Percentiles rank a stretch among this genome's conserved stretches.
phyloP scores from a whole-genome alignment of 2,329 filamentous ascomycete species.

The Phoma sp. region DNA sequence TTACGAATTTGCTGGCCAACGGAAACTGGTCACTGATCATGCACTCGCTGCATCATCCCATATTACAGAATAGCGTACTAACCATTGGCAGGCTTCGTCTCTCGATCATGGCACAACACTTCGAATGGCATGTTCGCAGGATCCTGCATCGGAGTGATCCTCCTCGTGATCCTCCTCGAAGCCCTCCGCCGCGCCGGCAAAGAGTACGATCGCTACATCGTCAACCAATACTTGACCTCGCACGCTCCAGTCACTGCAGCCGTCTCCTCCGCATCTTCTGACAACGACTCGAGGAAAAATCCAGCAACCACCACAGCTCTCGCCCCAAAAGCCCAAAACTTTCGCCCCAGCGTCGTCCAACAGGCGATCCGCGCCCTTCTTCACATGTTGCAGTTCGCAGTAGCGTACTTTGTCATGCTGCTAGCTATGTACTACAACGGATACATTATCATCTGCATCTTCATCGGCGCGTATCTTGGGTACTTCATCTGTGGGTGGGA shows the following conservation, averaged over 20 bases:
- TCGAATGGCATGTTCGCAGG: constrained; percentile 77
- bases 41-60: neutral
- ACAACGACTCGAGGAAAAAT: constrained; percentile 20
- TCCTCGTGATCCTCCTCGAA: constrained; percentile 75
- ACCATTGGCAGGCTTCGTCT: constrained; percentile 62
- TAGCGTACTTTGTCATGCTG: constrained; percentile 83
- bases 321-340: constrained; percentile 21
- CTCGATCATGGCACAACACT: constrained; percentile 72
- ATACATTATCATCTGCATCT: constrained; percentile 68
- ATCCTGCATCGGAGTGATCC: constrained; percentile 78
- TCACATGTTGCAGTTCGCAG: constrained; percentile 76
- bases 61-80: too few species aligned
- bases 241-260: constrained; percentile 4
- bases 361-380: constrained; percentile 71
- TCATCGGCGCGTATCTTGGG: constrained; percentile 45
- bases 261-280: constrained; percentile 25
- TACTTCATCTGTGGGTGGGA: constrained; percentile 48
- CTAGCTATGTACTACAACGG: constrained; percentile 70
- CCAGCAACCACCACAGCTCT: neutral
- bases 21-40: neutral
- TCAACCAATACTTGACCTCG: constrained; percentile 57
- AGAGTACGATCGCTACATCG: constrained; percentile 75
- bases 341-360: constrained; percentile 68
- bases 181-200: constrained; percentile 72
- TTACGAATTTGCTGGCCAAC: neutral